phyloP scores from a whole-genome alignment of 306 rosid genomes.

The Luffa acutangula region DNA sequence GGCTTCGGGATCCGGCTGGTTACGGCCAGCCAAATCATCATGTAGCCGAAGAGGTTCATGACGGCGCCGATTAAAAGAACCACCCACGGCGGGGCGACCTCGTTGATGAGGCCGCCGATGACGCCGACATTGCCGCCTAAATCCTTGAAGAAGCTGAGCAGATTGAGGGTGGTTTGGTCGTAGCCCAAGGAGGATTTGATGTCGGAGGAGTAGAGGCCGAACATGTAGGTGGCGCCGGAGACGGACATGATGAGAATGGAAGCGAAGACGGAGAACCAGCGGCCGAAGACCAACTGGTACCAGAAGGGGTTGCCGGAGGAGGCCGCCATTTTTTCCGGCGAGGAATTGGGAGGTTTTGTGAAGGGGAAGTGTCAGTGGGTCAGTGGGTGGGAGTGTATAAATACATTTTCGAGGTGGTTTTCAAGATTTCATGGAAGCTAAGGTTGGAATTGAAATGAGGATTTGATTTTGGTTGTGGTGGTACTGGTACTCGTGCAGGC shows the following conservation, averaged over 20 bases:
- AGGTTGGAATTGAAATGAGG: background rate
- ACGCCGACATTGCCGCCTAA: conserved; percentile 53
- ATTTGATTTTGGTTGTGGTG: background rate
- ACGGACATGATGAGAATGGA: conserved; percentile 49
- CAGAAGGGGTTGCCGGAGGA: background rate
- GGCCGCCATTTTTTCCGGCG: background rate
- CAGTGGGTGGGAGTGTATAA: background rate
- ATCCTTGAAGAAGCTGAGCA: conserved; percentile 76
- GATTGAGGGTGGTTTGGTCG: conserved; percentile 63
- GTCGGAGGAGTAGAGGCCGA: conserved; percentile 42
- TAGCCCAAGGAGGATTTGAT: conserved; percentile 47
- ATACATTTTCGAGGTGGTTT: background rate
- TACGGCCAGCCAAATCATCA: conserved; percentile 71
- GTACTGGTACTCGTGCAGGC: background rate
- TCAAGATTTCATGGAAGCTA: background rate
- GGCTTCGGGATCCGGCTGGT: conserved; percentile 30
- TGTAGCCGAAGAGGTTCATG: conserved; percentile 68
- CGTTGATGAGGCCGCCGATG: conserved; percentile 48
- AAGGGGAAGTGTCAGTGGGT: background rate
- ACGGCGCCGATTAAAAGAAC: conserved; percentile 39
- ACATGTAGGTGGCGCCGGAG: conserved; percentile 62
- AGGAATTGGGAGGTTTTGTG: background rate
- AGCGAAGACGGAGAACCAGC: conserved; percentile 68
- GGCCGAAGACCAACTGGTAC: conserved; percentile 30
- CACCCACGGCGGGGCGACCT: conserved; percentile 53